These are phyloP conservation scores for Fusarium lyarnte DNA, from an alignment of 2,329 filamentous ascomycete species.

Conservation along the genomic window DNA sequence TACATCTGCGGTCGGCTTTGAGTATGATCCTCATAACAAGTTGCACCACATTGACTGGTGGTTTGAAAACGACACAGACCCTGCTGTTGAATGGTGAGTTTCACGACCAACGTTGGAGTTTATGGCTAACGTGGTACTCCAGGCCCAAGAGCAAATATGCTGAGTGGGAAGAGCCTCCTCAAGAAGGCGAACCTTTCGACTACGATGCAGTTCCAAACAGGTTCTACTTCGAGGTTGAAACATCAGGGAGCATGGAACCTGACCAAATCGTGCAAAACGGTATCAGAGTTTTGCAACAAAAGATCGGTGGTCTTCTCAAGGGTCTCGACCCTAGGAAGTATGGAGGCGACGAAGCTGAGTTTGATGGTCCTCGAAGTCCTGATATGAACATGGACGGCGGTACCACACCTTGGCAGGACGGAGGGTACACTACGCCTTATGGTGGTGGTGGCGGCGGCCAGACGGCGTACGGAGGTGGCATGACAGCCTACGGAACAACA, in stretches of 20 bases:
- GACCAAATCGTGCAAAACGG: conserved; percentile 90
- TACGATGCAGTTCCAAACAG: conserved; percentile 84
- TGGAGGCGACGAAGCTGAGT: conserved; percentile 67
- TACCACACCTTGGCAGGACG: conserved; percentile 66
- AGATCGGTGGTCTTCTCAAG: conserved; percentile 82
- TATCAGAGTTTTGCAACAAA: conserved; percentile 88
- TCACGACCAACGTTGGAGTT: neutral
- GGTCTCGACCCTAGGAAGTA: conserved; percentile 58
- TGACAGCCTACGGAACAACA: conserved; percentile 71
- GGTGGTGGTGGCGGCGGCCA: conserved; percentile 58
- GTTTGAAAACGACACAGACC: conserved; percentile 81
- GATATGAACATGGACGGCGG: conserved; percentile 69
- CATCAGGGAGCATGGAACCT: conserved; percentile 85
- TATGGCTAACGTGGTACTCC: conserved; percentile 12
- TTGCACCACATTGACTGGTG: conserved; percentile 91
- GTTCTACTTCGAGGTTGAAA: conserved; percentile 96
- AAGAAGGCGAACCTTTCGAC: conserved; percentile 88
- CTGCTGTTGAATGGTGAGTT: conserved; percentile 83
- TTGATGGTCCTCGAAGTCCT: conserved; percentile 73
- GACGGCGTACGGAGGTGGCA: conserved; percentile 74
- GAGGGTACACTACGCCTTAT: conserved; percentile 74
- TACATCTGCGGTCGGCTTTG: conserved; percentile 90
- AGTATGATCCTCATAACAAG: conserved; percentile 98
- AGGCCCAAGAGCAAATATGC: conserved; percentile 87
- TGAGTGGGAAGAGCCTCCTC: conserved; percentile 79